Evolutionary conservation across 2,329 filamentous ascomycete species (phyloP), one percentile per base, ranked within the genome.

Genomic region (Plectosphaerella cucumerina): DNA sequence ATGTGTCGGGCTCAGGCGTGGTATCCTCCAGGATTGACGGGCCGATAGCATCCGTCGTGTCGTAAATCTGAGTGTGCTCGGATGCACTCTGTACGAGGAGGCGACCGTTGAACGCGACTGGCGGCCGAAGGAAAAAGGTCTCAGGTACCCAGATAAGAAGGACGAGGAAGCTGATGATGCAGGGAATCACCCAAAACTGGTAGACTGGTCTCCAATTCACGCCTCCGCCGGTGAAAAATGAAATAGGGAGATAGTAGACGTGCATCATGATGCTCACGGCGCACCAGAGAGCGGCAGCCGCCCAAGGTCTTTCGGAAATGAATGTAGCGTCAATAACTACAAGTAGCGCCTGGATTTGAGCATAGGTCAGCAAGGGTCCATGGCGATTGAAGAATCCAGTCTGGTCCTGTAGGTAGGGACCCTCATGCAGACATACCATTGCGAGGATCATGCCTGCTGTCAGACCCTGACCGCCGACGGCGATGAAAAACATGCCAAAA

Each of bases 51-150:
- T 65, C 62, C 53, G 59, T 61, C 20, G 68, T 63, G 33, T 66
- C 56, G 56, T 68, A 71, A 22, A 72, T 61, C 5, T 70, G 58
- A 49, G 67, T 71, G 12, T 31, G 26, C 53, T 71, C 70, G 1
- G 66, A 66, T 3, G 62, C 64, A 14, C 59, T 64, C 52, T 72
- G 70, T 1, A 68, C 48, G 4, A 72, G 50, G 5, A 72, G 67
- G 20, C 66, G 65, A 2, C 70, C 70, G 51, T 72, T 64, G 37
- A 70, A 71, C 5, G 70, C 69, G 10, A 73, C 62, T 0, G 65
- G 65, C 0, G 70, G 70, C 2, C 70, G 64, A 46, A 68, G 61
- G 58, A 71, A 73, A 54, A 68, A 72, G 1, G 67, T 72, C 44
- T 72, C 70, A 1, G 68, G 67, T 17, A 60, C 64, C 11, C 65